A percentile compares a stretch with the other conserved stretches of the same genome.
phyloP scores from a whole-genome alignment of 192 early-diverging fungal species.

The Backusella tarrabulga region DNA sequence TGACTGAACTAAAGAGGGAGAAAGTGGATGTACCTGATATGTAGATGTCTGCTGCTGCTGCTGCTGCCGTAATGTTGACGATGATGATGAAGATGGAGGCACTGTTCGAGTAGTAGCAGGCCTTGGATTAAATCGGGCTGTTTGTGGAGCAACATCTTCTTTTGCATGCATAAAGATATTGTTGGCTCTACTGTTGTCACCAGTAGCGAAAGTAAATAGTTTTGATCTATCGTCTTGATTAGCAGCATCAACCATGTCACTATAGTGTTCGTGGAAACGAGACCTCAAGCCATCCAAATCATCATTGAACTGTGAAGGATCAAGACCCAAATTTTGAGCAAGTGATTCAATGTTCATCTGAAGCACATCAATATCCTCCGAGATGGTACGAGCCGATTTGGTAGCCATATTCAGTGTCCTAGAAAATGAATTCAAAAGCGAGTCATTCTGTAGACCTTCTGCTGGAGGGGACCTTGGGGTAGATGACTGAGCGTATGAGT shows the following conservation, averaged over 20 bases:
- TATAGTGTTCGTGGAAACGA: constrained; percentile 14
- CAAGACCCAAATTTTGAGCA: constrained; percentile 23
- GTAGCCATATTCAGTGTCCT: constrained; percentile 20
- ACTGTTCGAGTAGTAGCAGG: not conserved
- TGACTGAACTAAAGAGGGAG: not conserved
- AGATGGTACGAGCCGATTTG: constrained; percentile 25
- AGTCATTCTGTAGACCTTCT: not conserved
- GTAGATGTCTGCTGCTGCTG: not conserved
- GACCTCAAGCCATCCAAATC: constrained; percentile 9
- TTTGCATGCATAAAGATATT: not conserved
- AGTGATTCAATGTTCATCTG: constrained; percentile 23
- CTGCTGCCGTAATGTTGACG: not conserved
- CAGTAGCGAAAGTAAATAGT: not conserved
- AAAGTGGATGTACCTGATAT: not conserved
- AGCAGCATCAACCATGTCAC: constrained; percentile 5
- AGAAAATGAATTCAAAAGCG: constrained; percentile 10
- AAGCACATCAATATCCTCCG: constrained; percentile 24
- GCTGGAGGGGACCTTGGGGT: not conserved
- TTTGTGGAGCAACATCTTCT: not conserved
- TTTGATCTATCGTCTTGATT: not conserved
- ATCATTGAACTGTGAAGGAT: constrained; percentile 12
- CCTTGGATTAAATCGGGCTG: not conserved
- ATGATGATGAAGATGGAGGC: not conserved
- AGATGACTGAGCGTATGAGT: not conserved
- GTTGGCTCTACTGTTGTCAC: not conserved